Evolutionary conservation across 768 basidiomycete species (phyloP).

Genomic region (Mycena metata): DNA sequence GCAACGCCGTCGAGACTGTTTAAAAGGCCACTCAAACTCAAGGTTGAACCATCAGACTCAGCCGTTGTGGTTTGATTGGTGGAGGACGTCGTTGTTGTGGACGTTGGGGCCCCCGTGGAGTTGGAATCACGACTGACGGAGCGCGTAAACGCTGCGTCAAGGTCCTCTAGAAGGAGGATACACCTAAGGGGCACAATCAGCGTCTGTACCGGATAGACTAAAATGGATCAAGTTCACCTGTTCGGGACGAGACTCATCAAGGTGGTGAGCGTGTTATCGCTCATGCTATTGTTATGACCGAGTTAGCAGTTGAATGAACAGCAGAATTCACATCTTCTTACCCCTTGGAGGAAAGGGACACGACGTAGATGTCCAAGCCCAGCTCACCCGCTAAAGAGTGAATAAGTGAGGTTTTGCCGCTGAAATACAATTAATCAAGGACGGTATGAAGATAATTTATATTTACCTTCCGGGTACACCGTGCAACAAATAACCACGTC

Average conservation of each 20-base stretch:
- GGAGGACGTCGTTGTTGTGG: slow-evolving; percentile 57
- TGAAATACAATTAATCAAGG: slow-evolving; percentile 45
- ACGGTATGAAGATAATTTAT: slow-evolving; percentile 18
- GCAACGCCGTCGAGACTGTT: slow-evolving; percentile 91
- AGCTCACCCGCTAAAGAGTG: slow-evolving; percentile 89
- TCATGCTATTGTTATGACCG: slow-evolving; percentile 71
- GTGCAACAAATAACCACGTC: slow-evolving; percentile 86
- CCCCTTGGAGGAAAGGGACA: slow-evolving; percentile 91
- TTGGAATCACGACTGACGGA: slow-evolving; percentile 85
- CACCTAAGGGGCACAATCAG: slow-evolving; percentile 63
- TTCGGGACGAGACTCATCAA: slow-evolving; percentile 92
- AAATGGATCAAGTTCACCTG: slow-evolving; percentile 59
- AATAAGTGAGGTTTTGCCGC: slow-evolving; percentile 89
- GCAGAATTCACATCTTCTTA: slow-evolving; percentile 47
- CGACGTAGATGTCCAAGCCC: slow-evolving; percentile 91
- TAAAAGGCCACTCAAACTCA: slow-evolving; percentile 87
- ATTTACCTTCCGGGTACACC: slow-evolving; percentile 87
- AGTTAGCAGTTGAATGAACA: slow-evolving; percentile 32
- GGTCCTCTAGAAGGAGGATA: slow-evolving; percentile 93
- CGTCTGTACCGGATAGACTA: slow-evolving; percentile 24
- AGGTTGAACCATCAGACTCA: slow-evolving; percentile 77
- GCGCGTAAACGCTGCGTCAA: slow-evolving; percentile 93
- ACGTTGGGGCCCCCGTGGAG: slow-evolving; percentile 81
- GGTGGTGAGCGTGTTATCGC: slow-evolving; percentile 88
- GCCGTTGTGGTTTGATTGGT: slow-evolving; percentile 58